phyloP scores from a whole-genome alignment of 345 rosid genomes.

The Gossypium sturtianum region DNA sequence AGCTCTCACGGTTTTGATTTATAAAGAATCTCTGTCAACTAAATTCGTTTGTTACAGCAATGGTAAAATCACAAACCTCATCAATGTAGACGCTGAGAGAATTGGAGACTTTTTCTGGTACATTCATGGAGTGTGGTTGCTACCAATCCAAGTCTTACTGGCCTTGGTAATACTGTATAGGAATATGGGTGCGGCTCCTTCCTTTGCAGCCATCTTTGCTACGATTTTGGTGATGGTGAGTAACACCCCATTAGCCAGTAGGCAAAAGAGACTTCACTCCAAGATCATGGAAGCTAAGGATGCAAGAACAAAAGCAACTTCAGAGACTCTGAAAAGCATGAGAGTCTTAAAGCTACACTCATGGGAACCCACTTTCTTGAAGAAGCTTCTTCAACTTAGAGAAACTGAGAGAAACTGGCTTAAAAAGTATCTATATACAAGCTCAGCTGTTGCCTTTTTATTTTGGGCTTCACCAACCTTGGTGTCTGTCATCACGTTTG shows the following conservation, averaged over 20 bases:
- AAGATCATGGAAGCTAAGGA: conserved; percentile 50
- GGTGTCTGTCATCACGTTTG: not conserved
- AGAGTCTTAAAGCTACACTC: conserved; percentile 43
- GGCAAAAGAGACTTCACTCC: conserved; percentile 45
- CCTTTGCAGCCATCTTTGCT: conserved; percentile 4
- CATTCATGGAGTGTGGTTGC: conserved; percentile 66
- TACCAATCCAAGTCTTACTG: conserved; percentile 53
- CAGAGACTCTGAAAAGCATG: conserved; percentile 49
- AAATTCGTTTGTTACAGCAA: conserved; percentile 33
- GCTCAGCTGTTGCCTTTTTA: conserved; percentile 33
- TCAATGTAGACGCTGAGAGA: conserved; percentile 61
- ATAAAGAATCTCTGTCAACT: conserved; percentile 47
- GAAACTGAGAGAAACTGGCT: conserved; percentile 41
- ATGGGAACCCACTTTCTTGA: conserved; percentile 39
- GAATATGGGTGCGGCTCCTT: conserved; percentile 56
- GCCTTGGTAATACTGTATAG: conserved; percentile 45
- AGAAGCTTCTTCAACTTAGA: conserved; percentile 43
- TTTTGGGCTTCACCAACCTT: conserved; percentile 2
- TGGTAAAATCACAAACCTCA: conserved; percentile 51
- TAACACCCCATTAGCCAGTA: conserved; percentile 52
- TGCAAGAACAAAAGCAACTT: conserved; percentile 34
- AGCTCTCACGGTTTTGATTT: conserved; percentile 45
- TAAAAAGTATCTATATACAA: conserved; percentile 39
- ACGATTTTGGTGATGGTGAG: conserved; percentile 18
- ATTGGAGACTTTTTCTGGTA: conserved; percentile 60